Evolutionary conservation across 2,329 filamentous ascomycete species (phyloP).

Genomic region (Fusarium odoratissimum): DNA sequence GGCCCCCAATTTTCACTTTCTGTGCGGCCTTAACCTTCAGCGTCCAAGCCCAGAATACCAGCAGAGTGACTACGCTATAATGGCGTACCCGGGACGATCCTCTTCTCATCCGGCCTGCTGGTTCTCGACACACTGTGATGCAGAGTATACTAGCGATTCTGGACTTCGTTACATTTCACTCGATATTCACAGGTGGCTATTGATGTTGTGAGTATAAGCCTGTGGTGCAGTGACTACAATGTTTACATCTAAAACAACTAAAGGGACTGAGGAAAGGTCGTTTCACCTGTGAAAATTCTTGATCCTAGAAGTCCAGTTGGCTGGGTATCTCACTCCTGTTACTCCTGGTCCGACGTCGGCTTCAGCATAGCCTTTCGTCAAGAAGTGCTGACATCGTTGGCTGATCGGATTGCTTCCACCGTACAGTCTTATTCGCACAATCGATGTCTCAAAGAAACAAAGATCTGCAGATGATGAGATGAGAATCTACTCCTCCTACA

Average conservation of each 20-base stretch:
- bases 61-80: conserved; percentile 35
- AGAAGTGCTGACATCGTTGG: conserved; percentile 23
- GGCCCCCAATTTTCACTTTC: background rate
- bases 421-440: background rate
- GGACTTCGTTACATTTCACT: background rate
- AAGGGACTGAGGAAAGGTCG: background rate
- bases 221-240: background rate
- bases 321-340: background rate
- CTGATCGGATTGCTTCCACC: background rate
- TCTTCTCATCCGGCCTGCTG: conserved; percentile 37
- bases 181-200: background rate
- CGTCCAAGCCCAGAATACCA: conserved; percentile 24
- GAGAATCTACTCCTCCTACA: background rate
- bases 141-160: background rate
- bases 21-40: conserved; percentile 1
- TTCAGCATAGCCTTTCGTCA: conserved; percentile 23
- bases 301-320: background rate
- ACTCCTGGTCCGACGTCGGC: background rate
- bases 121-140: conserved; percentile 12
- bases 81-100: conserved; percentile 39
- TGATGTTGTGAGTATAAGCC: background rate
- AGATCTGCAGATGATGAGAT: conserved; percentile 1
- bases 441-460: conserved; percentile 1
- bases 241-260: background rate
- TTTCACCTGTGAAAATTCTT: conserved; percentile 3